A percentile compares a stretch with the other conserved stretches of the same genome.
phyloP scores from a whole-genome alignment of 2,329 filamentous ascomycete species.

The Paecilomyces variotii region DNA sequence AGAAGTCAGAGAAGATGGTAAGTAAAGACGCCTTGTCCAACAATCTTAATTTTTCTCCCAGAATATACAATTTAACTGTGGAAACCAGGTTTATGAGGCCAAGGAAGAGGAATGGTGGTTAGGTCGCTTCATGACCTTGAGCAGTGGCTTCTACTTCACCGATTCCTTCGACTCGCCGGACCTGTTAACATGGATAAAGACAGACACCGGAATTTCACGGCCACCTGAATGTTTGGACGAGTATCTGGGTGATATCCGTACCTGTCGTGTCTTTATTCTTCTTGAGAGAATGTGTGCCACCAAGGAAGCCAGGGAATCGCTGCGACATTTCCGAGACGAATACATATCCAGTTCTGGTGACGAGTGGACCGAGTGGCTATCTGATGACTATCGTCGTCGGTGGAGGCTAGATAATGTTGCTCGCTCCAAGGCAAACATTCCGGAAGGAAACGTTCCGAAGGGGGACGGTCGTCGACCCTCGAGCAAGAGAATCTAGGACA shows the following conservation, averaged over 20 bases:
- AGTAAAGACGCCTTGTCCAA: neutral
- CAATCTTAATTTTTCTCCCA: neutral
- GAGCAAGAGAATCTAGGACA: neutral
- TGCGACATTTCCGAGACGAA: constrained; percentile 19
- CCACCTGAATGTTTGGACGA: neutral
- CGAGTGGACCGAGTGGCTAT: neutral
- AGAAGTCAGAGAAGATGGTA: neutral
- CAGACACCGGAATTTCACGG: neutral
- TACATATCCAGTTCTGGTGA: constrained; percentile 16
- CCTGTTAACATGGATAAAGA: neutral
- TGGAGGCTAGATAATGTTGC: neutral
- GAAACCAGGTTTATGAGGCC: constrained; percentile 14
- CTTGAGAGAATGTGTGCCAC: constrained; percentile 26
- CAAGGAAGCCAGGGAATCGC: constrained; percentile 25
- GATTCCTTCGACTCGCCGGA: constrained; percentile 19
- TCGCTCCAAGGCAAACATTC: no score
- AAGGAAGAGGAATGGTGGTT: constrained; percentile 23
- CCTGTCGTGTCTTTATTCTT: constrained; percentile 25
- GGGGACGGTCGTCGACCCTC: neutral
- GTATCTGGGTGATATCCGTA: constrained; percentile 16
- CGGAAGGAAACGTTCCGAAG: neutral
- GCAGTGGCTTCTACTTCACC: constrained; percentile 23
- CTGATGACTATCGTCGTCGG: neutral
- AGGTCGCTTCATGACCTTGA: constrained; percentile 22
- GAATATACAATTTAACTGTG: neutral